Evolutionary conservation across 169 alveolate genomes (phyloP), one percentile per base, ranked within the genome.

Genomic region (Plasmodium reichenowi): DNA sequence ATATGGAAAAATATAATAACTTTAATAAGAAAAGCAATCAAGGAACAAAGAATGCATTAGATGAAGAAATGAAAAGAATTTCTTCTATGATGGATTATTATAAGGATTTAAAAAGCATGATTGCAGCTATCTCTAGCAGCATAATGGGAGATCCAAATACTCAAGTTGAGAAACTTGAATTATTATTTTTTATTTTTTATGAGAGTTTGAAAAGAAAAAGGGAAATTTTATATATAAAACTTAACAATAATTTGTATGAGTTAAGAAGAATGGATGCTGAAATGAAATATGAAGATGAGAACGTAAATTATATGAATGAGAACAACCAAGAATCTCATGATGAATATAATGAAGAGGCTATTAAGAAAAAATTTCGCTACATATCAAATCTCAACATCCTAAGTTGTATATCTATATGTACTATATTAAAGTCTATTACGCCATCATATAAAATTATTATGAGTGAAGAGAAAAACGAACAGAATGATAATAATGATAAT

Each of bases 381-480:
- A 70, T 38, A 13, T 56, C 59, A 45, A 15, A 70, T 52, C 50
- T 38, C 13, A 85, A 47, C 67, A 29, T 64, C 7, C 20, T 85
- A 52, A 52, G 47, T 50, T 29, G 22, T 15, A 85, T 85, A 59
- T 85, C 92, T 10, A 70, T 85, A 24, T 85, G 92, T 20, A 71
- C 75, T 3, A 67, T 85, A 32, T 70, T 85, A 22, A 85, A 85
- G 38, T 63, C 58, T 38, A 38, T 85, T 45, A 85, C 92, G 2
- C 92, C 92, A 15, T 71, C 87, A 7, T 85, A 85, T 45, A 85
- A 85, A 71, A 71, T 85, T 71, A 45, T 60, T n/a, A 45, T 20
- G 4, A 54, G 20, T 15, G 80, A 64, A 24, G 54, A 45, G 10
- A 5, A 9, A 9, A 38, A 38, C 2, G 47, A 38, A 38, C 0